Percentiles rank a stretch among this genome's conserved stretches.
Evolutionary conservation across 73 alveolate genomes (phyloP).

Genomic region (Paramecium biaurelia): DNA sequence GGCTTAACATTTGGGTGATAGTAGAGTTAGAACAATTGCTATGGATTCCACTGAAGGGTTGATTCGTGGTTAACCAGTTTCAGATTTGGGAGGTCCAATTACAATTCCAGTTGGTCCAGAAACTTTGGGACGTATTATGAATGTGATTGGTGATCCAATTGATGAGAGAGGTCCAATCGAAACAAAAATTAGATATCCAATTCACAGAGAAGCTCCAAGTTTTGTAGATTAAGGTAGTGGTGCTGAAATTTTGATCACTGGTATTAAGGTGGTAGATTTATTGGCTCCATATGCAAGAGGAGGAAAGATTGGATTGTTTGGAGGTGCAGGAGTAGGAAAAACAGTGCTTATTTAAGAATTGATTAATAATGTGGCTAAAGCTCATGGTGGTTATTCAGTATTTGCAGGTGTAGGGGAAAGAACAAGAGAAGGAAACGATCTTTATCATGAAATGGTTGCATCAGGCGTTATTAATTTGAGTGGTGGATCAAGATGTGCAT

Average conservation of each 20-base stretch:
- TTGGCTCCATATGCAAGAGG: constrained; percentile 98
- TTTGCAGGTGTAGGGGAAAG: constrained; percentile 98
- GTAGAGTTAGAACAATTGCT: constrained; percentile 96
- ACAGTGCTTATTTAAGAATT: constrained; percentile 97
- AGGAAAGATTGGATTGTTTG: constrained; percentile 92
- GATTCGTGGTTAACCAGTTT: constrained; percentile 91
- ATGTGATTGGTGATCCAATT: constrained; percentile 96
- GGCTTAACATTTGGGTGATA: constrained; percentile 95
- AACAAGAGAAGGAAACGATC: constrained; percentile 94
- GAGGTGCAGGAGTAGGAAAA: constrained; percentile 99
- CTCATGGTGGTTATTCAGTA: constrained; percentile 97
- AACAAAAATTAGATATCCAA: constrained; percentile 79
- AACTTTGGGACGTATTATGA: constrained; percentile 94
- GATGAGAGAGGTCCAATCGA: constrained; percentile 94
- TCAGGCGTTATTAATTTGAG: constrained; percentile 72
- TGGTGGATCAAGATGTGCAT: constrained; percentile 91
- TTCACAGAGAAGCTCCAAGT: constrained; percentile 96
- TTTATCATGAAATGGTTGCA: constrained; percentile 89
- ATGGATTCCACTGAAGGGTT: constrained; percentile 98
- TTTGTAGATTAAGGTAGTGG: constrained; percentile 91
- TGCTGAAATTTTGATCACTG: constrained; percentile 91
- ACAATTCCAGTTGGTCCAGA: constrained; percentile 97
- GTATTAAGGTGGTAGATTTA: constrained; percentile 95
- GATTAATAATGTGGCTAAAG: constrained; percentile 94
- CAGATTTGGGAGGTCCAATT: constrained; percentile 91